These are phyloP conservation scores for Eucalyptus caleyi DNA, from an alignment of 345 rosid genomes.

Conservation along the genomic window DNA sequence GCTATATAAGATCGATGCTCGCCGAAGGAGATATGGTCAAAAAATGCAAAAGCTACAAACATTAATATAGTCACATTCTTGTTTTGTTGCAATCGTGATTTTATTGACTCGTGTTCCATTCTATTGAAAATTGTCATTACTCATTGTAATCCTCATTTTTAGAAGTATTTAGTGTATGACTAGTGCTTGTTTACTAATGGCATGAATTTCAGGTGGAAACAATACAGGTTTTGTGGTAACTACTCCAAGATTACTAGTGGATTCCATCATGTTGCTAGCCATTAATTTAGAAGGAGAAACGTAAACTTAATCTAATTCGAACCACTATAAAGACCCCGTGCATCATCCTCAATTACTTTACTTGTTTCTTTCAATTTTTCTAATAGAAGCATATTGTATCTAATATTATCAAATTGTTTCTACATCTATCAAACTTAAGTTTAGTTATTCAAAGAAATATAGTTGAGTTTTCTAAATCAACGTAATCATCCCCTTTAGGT, in stretches of 20 bases:
- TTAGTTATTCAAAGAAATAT: not conserved
- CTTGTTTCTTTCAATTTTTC: not conserved
- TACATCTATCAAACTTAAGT: not conserved
- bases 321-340: not conserved
- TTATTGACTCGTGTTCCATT: not conserved
- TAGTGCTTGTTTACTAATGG: too few relatives aligned
- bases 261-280: not conserved
- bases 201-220: accelerated
- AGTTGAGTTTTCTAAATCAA: not conserved
- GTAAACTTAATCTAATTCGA: accelerated
- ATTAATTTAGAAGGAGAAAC: not conserved
- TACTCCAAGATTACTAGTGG: not conserved
- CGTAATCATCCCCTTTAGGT: not conserved
- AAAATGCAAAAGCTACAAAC: not conserved
- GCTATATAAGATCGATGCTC: not conserved
- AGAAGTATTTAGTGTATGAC: not conserved
- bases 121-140: not conserved
- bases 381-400: not conserved
- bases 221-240: not conserved
- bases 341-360: not conserved
- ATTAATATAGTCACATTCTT: not conserved
- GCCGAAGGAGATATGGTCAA: not conserved
- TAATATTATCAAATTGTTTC: not conserved
- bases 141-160: not conserved
- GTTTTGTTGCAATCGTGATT: not conserved